These are phyloP conservation scores for Trypethelium eluteriae DNA, from an alignment of 495 filamentous ascomycete species.

Conservation along the genomic window DNA sequence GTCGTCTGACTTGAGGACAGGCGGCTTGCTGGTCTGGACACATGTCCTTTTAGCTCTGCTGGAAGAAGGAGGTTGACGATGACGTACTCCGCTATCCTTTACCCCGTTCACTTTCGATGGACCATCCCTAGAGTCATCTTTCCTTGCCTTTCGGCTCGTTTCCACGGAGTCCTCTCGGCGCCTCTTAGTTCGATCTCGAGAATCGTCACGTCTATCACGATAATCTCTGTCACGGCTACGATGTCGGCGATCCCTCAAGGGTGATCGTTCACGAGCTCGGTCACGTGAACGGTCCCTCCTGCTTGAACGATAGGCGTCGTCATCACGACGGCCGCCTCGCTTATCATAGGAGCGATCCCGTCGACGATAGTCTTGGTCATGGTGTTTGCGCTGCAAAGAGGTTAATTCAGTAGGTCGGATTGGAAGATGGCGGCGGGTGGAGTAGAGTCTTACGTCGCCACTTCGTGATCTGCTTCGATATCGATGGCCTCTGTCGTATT, in stretches of 20 bases:
- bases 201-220: conserved; percentile 15
- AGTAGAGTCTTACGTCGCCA: background rate
- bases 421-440: background rate
- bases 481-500: conserved; percentile 13
- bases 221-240: conserved; percentile 24
- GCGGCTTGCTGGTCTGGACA: conserved; percentile 17
- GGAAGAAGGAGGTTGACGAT: background rate
- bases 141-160: background rate
- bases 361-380: conserved; percentile 19
- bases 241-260: conserved; percentile 21
- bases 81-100: conserved; percentile 21
- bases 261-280: conserved; percentile 11
- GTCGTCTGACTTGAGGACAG: conserved; percentile 12
- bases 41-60: conserved; percentile 13
- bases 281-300: conserved; percentile 22
- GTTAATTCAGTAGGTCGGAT: background rate
- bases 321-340: conserved; percentile 16
- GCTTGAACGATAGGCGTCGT: conserved; percentile 13
- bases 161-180: conserved; percentile 11
- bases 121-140: background rate
- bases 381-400: conserved; percentile 12
- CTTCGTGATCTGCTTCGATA: conserved; percentile 15
- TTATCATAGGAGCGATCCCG: conserved; percentile 21
- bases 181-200: conserved; percentile 6
- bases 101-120: conserved; percentile 1